phyloP scores from a whole-genome alignment of 164 flowering plant genomes.

The Magnolia changhungtana region DNA sequence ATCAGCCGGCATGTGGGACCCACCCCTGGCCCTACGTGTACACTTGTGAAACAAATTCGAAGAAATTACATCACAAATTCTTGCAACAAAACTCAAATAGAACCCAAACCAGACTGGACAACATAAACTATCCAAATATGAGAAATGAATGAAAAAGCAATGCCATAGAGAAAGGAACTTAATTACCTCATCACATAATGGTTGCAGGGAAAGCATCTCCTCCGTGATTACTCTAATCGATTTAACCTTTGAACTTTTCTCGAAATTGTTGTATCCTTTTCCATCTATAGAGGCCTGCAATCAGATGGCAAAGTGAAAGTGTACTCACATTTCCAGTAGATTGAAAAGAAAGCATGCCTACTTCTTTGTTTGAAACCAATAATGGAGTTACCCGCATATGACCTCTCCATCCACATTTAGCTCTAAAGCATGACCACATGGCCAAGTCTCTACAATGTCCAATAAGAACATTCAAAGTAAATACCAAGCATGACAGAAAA shows the following conservation, averaged over 20 bases:
- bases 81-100: too few relatives aligned
- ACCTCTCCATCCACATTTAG: constrained; percentile 74
- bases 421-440: constrained; percentile 61
- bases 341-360: background rate
- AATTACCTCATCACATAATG: constrained; percentile 53
- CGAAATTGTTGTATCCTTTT: constrained; percentile 18
- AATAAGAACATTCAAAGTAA: background rate
- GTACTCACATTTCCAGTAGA: constrained; percentile 9
- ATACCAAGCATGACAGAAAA: background rate
- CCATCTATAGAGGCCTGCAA: constrained; percentile 48
- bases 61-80: too few relatives aligned
- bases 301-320: constrained; percentile 10
- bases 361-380: background rate
- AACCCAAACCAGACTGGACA: background rate
- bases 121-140: background rate
- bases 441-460: constrained; percentile 38
- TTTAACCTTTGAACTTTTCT: constrained; percentile 19
- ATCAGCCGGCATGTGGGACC: too few relatives aligned
- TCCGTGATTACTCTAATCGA: constrained; percentile 37
- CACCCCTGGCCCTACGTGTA: too few relatives aligned
- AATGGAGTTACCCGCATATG: constrained; percentile 30
- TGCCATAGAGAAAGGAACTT: background rate
- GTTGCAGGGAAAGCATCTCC: constrained; percentile 48
- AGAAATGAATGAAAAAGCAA: background rate
- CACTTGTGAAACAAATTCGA: too few relatives aligned